Percentiles rank a stretch among this genome's conserved stretches.
Evolutionary conservation across 306 rosid species (phyloP).

Genomic region (Cucurbita argyrosperma): DNA sequence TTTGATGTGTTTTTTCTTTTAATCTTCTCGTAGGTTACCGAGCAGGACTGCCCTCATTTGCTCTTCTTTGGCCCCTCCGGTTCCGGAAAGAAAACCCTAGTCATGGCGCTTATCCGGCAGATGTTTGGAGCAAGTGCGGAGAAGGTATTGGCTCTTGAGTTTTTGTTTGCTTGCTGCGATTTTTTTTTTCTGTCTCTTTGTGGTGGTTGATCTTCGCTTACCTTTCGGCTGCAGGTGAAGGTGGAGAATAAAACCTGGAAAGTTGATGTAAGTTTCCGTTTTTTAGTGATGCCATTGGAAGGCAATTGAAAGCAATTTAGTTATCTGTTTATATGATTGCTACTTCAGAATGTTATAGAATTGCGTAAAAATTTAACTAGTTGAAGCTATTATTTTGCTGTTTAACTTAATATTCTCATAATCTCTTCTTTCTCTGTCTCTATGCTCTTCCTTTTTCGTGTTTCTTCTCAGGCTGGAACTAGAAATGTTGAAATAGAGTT

Average conservation of each 20-base stretch:
- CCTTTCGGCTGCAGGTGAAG: conserved; percentile 59
- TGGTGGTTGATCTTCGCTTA: neutral
- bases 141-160: conserved; percentile 28
- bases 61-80: conserved; percentile 91
- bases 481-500: conserved; percentile 82
- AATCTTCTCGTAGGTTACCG: conserved; percentile 36
- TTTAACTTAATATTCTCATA: neutral
- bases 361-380: neutral
- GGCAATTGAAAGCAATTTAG: neutral
- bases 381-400: neutral
- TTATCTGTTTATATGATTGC: neutral
- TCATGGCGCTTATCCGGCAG: conserved; percentile 84
- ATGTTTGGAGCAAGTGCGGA: conserved; percentile 82
- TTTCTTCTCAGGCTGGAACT: conserved; percentile 70
- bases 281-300: neutral
- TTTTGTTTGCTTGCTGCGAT: neutral
- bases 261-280: conserved; percentile 63
- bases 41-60: conserved; percentile 94
- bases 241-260: conserved; percentile 84
- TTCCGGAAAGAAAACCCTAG: conserved; percentile 95
- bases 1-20: neutral
- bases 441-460: neutral
- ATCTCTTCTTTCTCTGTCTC: neutral
- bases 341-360: neutral
- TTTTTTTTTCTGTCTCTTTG: neutral